phyloP scores from a whole-genome alignment of 768 basidiomycete genomes.

The Kwoniella sp. region DNA sequence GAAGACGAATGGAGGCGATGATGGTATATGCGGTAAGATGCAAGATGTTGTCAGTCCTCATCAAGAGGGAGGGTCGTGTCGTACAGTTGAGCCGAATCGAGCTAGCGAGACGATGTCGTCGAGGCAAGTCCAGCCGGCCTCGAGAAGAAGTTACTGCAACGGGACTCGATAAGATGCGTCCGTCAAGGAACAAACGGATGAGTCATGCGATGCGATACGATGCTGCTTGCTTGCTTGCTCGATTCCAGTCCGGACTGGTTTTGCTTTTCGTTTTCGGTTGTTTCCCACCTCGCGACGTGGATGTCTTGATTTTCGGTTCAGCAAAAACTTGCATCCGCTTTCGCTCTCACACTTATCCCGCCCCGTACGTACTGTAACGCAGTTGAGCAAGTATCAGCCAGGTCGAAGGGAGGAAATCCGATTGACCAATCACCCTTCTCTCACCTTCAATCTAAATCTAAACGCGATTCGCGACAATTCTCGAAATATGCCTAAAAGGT shows the following conservation, averaged over 20 bases:
- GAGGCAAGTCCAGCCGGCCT: not conserved
- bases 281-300: conserved; percentile 51
- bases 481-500: not conserved
- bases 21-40: not conserved
- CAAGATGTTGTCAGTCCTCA: not conserved
- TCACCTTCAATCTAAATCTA: too few species aligned
- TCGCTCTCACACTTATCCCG: not conserved
- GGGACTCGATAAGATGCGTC: not conserved
- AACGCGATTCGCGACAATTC: not conserved
- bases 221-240: not conserved
- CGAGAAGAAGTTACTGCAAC: not conserved
- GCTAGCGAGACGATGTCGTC: not conserved
- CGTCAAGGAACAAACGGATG: not conserved
- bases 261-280: conserved; percentile 57
- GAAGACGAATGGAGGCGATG: not conserved
- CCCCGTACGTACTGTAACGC: not conserved
- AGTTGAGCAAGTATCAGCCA: not conserved
- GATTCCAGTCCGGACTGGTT: conserved; percentile 12
- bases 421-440: too few species aligned
- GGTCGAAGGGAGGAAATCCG: not conserved
- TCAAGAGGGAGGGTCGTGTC: not conserved
- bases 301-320: conserved; percentile 46
- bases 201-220: not conserved
- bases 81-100: not conserved
- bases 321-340: not conserved